Evolutionary conservation across 306 rosid genomes (phyloP).

Genomic region (Quercus bicolor): DNA sequence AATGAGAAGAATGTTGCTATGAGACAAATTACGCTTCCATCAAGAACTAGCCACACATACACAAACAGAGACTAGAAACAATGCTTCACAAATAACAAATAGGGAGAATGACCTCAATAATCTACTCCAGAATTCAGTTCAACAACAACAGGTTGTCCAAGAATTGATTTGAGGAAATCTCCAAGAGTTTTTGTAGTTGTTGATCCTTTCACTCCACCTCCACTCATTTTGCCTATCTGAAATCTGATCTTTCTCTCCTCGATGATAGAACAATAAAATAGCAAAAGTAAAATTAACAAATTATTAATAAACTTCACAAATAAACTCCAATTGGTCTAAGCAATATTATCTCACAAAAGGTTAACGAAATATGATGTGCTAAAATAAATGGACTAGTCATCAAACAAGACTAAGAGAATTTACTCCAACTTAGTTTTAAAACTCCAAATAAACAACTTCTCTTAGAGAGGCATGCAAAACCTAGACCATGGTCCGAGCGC

Average conservation of each 20-base stretch:
- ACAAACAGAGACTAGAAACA: no score
- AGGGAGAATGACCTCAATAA: not conserved
- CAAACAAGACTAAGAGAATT: not conserved
- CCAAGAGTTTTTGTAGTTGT: constrained; percentile 77
- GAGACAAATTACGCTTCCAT: no score
- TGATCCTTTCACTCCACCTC: constrained; percentile 58
- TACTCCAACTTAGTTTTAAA: not conserved
- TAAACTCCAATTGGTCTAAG: not conserved
- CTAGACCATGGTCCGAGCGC: not conserved
- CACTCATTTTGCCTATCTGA: constrained; percentile 37
- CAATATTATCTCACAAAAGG: not conserved
- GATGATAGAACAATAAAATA: not conserved
- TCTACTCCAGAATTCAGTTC: constrained; percentile 92
- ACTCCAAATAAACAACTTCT: not conserved
- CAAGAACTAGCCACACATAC: no score
- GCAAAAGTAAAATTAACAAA: not conserved
- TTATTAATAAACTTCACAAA: not conserved
- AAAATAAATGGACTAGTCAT: not conserved
- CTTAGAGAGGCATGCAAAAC: not conserved
- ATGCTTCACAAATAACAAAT: no score
- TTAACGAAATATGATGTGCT: not conserved
- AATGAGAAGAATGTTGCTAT: no score
- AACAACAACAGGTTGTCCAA: constrained; percentile 83
- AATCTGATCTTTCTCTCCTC: constrained; percentile 1
- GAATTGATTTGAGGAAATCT: constrained; percentile 87